These are phyloP conservation scores for Claviceps africana DNA, from an alignment of 2,329 filamentous ascomycete genomes.

Conservation along the genomic window DNA sequence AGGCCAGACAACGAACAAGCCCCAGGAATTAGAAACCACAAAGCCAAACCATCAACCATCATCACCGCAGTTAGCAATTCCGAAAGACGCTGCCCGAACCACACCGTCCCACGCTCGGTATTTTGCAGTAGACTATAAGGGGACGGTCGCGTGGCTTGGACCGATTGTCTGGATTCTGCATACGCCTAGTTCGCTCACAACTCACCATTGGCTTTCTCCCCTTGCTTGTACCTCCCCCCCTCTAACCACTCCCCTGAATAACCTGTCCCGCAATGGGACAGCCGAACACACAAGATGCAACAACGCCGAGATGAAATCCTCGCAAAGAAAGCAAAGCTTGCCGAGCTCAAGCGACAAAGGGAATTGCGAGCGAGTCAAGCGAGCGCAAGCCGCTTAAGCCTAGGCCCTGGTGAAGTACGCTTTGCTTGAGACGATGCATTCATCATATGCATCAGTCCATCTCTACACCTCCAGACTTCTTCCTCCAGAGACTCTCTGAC, in stretches of 20 bases:
- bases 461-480: background rate
- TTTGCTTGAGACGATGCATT: slow-evolving; percentile 1
- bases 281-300: slow-evolving; percentile 40
- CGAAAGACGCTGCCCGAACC: background rate
- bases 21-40: background rate
- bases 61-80: background rate
- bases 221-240: background rate
- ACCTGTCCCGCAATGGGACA: slow-evolving; percentile 33
- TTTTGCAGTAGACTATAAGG: background rate
- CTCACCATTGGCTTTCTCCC: background rate
- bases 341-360: slow-evolving; percentile 85
- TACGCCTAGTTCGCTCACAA: background rate
- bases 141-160: background rate
- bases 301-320: slow-evolving; percentile 91
- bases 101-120: background rate
- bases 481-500: slow-evolving; percentile 1
- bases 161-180: background rate
- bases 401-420: slow-evolving; percentile 58
- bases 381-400: slow-evolving; percentile 52
- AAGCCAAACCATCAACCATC: background rate
- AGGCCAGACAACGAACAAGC: background rate
- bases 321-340: slow-evolving; percentile 92
- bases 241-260: slow-evolving; percentile 6
- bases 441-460: background rate
- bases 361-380: slow-evolving; percentile 71